phyloP scores from a whole-genome alignment of 1,139 yeast genomes.

The Debaryomyces subglobosus region DNA sequence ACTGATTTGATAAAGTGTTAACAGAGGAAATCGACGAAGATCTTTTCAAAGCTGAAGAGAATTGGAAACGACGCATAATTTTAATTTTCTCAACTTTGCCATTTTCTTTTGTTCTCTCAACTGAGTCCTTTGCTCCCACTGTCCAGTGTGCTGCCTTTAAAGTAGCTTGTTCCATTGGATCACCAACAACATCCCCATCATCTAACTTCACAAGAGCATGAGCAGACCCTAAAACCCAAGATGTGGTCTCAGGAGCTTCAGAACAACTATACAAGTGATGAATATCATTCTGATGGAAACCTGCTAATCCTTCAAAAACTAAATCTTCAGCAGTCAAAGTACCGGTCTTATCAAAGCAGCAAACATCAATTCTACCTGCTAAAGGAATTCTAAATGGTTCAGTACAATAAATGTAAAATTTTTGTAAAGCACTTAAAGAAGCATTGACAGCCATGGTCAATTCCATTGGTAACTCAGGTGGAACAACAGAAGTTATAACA shows the following conservation, averaged over 20 bases:
- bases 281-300: conserved; percentile 59
- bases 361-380: conserved; percentile 97
- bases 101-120: conserved; percentile 43
- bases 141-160: conserved; percentile 86
- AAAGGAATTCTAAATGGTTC: conserved; percentile 98
- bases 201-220: conserved; percentile 93
- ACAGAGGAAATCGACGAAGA: conserved; percentile 85
- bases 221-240: conserved; percentile 86
- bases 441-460: conserved; percentile 96
- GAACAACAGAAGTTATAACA: conserved; percentile 96
- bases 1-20: conserved; percentile 51
- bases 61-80: conserved; percentile 93
- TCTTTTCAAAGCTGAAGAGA: conserved; percentile 93
- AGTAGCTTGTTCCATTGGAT: conserved; percentile 98
- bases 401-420: conserved; percentile 91
- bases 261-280: conserved; percentile 61
- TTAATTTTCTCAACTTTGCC: conserved; percentile 58
- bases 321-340: conserved; percentile 96
- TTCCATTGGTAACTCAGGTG: conserved; percentile 99
- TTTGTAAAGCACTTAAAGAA: conserved; percentile 84
- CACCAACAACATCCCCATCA: conserved; percentile 98
- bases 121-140: conserved; percentile 73
- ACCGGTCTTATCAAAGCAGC: conserved; percentile 98
- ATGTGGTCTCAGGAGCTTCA: conserved; percentile 65
- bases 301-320: conserved; percentile 95